Conservation (phyloP, 805 yeast species). For the Pichia ethanolica region DNA sequence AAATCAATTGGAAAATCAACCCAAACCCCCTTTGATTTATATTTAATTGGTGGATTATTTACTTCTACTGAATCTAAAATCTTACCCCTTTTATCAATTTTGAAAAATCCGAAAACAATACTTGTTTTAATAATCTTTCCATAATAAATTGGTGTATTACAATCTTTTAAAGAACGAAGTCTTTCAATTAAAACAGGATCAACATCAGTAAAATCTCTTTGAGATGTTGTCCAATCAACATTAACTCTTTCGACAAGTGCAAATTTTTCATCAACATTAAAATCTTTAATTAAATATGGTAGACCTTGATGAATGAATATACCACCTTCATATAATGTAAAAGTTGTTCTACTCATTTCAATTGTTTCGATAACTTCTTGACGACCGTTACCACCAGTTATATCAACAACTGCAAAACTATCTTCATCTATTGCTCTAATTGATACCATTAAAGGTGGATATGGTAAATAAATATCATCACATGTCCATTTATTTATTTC, state of each 20-base stretch:
- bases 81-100: conserved; percentile 64
- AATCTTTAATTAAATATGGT: conserved; percentile 79
- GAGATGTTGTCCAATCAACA: conserved; percentile 91
- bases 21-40: conserved; percentile 81
- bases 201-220: conserved; percentile 87
- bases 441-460: conserved; percentile 73
- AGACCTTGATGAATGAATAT: conserved; percentile 91
- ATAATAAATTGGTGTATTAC: conserved; percentile 54
- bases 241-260: conserved; percentile 84
- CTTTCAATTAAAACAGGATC: conserved; percentile 74
- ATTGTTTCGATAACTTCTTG: conserved; percentile 80
- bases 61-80: conserved; percentile 94
- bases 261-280: conserved; percentile 66
- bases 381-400: conserved; percentile 65
- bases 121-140: conserved; percentile 71
- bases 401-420: conserved; percentile 82
- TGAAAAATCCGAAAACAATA: conserved; percentile 88
- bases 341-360: conserved; percentile 82
- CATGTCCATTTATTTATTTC: conserved; percentile 47
- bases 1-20: conserved; percentile 72
- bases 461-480: conserved; percentile 57
- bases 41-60: conserved; percentile 71
- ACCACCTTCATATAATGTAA: conserved; percentile 87
- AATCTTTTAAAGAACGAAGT: conserved; percentile 48
- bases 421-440: conserved; percentile 80